A percentile compares a stretch with the other conserved stretches of the same genome.
Evolutionary conservation across 495 filamentous ascomycete genomes (phyloP).

Genomic region (Venustampulla echinocandica): DNA sequence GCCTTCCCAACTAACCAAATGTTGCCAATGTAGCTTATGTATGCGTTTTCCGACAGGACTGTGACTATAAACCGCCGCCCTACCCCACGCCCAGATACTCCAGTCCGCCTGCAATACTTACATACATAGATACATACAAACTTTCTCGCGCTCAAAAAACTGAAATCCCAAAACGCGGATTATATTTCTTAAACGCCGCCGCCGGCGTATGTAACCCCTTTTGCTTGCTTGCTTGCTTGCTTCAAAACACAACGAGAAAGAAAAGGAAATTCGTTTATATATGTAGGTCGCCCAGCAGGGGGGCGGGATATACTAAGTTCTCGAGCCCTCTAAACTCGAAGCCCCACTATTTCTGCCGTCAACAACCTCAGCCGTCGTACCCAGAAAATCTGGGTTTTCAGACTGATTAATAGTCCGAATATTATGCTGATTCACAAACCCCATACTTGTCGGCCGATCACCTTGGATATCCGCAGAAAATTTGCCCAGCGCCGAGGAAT

Average conservation of each 20-base stretch:
- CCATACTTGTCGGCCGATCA: constrained; percentile 58
- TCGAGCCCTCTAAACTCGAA: constrained; percentile 8
- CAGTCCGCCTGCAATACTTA: too few species aligned
- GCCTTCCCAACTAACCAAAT: too few species aligned
- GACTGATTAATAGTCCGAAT: constrained; percentile 31
- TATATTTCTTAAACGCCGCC: too few species aligned
- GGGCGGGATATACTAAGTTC: background rate
- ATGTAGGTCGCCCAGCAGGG: too few species aligned
- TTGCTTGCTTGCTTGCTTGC: background rate
- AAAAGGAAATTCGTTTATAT: background rate
- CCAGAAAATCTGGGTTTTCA: constrained; percentile 29
- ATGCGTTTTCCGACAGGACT: too few species aligned
- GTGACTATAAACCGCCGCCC: too few species aligned
- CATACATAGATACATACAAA: too few species aligned
- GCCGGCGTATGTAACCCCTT: background rate
- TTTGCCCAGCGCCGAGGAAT: constrained; percentile 16
- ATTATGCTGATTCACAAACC: constrained; percentile 66
- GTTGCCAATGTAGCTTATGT: too few species aligned
- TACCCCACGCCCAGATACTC: too few species aligned
- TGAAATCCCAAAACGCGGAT: too few species aligned
- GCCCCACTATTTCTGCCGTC: constrained; percentile 15
- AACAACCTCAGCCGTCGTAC: constrained; percentile 43
- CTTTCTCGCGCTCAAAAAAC: too few species aligned
- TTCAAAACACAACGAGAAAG: background rate
- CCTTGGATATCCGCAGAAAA: constrained; percentile 11